Evolutionary conservation across 2,329 filamentous ascomycete genomes (phyloP), one percentile per base, ranked within the genome.

Genomic region (Monascus ruber): DNA sequence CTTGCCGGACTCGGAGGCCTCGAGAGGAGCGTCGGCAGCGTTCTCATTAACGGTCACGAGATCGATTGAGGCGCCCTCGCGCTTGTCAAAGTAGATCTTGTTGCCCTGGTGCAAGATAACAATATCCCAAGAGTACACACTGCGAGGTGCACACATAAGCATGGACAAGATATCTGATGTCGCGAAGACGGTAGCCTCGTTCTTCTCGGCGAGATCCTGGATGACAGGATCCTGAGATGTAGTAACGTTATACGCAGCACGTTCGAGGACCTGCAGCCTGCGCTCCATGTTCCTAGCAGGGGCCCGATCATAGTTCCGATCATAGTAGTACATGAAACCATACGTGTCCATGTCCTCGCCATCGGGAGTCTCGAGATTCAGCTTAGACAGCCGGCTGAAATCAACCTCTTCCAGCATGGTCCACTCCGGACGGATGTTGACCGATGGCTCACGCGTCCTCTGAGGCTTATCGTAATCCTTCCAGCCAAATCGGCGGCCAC

Each of bases 11-110:
- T 96, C 89, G 41, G 85, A 81, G 26, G 83, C 79, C 63, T 98
- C 91, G 38, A 96, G 76, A 31, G 91, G 91, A 25, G 89, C 86
- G 64, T 98, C 91, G 45, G 84, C 84, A 6, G 91, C 91, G 66
- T 98, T 98, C 72, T 98, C 91, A 68, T 98, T 98, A 65, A 98
- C 91, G 1, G 89, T 95, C 45, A 96, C 88, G 78, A 96, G 86
- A 68, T 98, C 91, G 37, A 98, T 78, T 42, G 83, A 85, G 43
- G 88, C 87, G 56, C 88, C 89, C 45, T 95, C 88, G 50, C 91
- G 85, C 80, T 98, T 98, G 76, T 98, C 91, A 50, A 98, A 80
- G 79, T 87, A 98, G 66, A 98, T 80, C 77, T 95, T 95, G 78
- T 88, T 85, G 64, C 84, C 86, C 64, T 93, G 86, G 64, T 85